A percentile compares a stretch with the other conserved stretches of the same genome.
Conservation (phyloP, 1,139 yeast species). For the Pneumocystis carinii region DNA sequence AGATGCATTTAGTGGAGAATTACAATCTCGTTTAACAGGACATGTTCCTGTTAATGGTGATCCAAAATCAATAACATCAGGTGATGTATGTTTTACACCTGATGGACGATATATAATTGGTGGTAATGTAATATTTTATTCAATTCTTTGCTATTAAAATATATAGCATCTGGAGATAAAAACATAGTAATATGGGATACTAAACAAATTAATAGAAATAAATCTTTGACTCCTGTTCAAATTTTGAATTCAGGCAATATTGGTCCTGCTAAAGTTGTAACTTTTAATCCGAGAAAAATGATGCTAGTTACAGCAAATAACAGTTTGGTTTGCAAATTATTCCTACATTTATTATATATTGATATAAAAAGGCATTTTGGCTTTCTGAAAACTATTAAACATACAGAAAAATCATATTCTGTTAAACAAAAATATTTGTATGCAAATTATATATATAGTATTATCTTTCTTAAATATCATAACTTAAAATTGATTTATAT, state of each 20-base stretch:
- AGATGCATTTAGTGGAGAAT: slow-evolving; percentile 58
- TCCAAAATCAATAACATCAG: slow-evolving; percentile 21
- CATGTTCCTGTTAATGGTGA: slow-evolving; percentile 17
- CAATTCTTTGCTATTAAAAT: neutral
- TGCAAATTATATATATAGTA: neutral
- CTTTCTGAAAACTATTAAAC: neutral
- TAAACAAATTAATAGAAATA: slow-evolving; percentile 20
- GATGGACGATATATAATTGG: slow-evolving; percentile 62
- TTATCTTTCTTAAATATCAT: neutral
- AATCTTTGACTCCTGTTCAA: slow-evolving; percentile 19
- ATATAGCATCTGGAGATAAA: slow-evolving; percentile 28
- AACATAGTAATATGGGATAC: slow-evolving; percentile 50
- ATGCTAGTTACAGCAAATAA: slow-evolving; percentile 71
- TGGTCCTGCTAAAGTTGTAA: slow-evolving; percentile 43
- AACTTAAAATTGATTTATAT: neutral
- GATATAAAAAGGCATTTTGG: neutral
- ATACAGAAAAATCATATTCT: neutral
- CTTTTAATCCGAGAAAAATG: slow-evolving; percentile 65
- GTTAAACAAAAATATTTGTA: neutral
- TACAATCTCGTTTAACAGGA: slow-evolving; percentile 39
- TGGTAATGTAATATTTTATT: slow-evolving; percentile 24
- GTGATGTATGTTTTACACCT: slow-evolving; percentile 59
- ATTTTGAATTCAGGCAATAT: slow-evolving; percentile 23
- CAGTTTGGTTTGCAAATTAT: slow-evolving; percentile 13
- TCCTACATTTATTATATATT: neutral